A percentile compares a stretch with the other conserved stretches of the same genome.
These are phyloP conservation scores for Viola pubescens DNA, from an alignment of 441 rosid genomes.

Conservation along the genomic window DNA sequence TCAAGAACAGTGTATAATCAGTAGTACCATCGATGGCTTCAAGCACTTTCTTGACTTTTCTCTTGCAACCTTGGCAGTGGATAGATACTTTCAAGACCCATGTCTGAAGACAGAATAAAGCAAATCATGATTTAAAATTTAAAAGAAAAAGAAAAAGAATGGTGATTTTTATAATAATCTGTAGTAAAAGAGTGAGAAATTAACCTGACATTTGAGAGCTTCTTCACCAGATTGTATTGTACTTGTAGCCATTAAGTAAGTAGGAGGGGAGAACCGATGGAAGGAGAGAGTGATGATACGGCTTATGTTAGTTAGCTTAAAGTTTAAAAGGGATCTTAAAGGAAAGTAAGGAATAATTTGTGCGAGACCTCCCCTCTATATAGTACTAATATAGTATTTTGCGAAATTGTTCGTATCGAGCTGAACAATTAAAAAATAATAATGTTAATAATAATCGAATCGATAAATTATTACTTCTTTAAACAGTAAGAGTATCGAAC, in stretches of 20 bases:
- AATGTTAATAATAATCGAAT: too few relatives aligned
- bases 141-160: neutral
- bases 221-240: conserved; percentile 2
- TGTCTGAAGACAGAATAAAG: conserved; percentile 31
- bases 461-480: too few relatives aligned
- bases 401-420: too few relatives aligned
- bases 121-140: neutral
- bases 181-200: neutral
- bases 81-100: conserved; percentile 57
- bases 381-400: too few relatives aligned
- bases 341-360: neutral
- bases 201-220: conserved; percentile 19
- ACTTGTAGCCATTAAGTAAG: conserved; percentile 13
- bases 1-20: neutral
- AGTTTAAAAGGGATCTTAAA: conserved; percentile 1
- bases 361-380: too few relatives aligned
- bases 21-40: conserved; percentile 45
- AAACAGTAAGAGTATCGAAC: neutral
- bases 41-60: conserved; percentile 54
- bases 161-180: neutral
- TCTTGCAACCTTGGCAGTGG: conserved; percentile 71
- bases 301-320: neutral
- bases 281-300: neutral
- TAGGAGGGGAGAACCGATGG: neutral
- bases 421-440: too few relatives aligned